Percentiles rank a stretch among this genome's conserved stretches.
Evolutionary conservation across 257 asterid species (phyloP).

Genomic region (Lavandula angustifolia): DNA sequence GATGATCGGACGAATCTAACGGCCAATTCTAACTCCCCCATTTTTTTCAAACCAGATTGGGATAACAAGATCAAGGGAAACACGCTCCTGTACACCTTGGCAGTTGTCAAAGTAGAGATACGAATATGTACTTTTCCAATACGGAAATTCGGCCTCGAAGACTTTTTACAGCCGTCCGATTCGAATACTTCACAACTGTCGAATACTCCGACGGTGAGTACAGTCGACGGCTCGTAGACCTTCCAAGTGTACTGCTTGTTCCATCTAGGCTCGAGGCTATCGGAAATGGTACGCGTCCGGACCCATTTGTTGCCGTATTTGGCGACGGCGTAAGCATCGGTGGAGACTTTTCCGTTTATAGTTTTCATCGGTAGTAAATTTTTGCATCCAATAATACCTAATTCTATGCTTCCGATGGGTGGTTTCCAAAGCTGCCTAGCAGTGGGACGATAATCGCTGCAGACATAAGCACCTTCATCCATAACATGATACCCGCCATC

Average conservation of each 20-base stretch:
- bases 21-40: conserved; percentile 82
- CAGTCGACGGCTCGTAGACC: conserved; percentile 86
- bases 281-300: conserved; percentile 75
- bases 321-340: conserved; percentile 81
- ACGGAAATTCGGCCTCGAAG: conserved; percentile 54
- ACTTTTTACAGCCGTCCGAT: conserved; percentile 43
- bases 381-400: conserved; percentile 79
- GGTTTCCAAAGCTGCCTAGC: conserved; percentile 92
- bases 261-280: conserved; percentile 76
- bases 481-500: conserved; percentile 95
- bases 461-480: conserved; percentile 79
- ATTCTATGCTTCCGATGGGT: conserved; percentile 60
- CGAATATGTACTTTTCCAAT: conserved; percentile 85
- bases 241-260: conserved; percentile 92
- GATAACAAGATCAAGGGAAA: conserved; percentile 63
- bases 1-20: conserved; percentile 60
- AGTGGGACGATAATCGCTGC: conserved; percentile 85
- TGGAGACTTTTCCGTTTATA: conserved; percentile 63
- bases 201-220: conserved; percentile 69
- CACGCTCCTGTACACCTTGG: conserved; percentile 56
- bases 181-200: conserved; percentile 70
- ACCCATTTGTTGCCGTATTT: conserved; percentile 91
- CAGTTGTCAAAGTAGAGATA: conserved; percentile 62
- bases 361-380: conserved; percentile 76
- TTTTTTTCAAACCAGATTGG: conserved; percentile 67